Percentiles rank a stretch among this genome's conserved stretches.
These are phyloP conservation scores for Schizosaccharomyces versatilis DNA, from an alignment of 1,139 yeast genomes.

Conservation along the genomic window DNA sequence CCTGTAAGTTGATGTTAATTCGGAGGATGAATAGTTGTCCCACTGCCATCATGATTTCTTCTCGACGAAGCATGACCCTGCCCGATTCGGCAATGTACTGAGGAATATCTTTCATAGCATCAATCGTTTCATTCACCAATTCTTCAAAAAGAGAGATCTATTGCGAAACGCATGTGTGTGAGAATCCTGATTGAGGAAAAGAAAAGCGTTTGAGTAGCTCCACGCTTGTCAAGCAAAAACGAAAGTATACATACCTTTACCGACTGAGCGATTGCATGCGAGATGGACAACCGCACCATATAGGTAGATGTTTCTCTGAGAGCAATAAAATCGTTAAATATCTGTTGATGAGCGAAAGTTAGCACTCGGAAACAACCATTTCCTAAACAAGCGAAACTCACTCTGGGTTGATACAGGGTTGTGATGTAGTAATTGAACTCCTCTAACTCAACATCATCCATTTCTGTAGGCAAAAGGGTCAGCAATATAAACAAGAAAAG, in stretches of 20 bases:
- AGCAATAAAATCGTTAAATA: constrained; percentile 84
- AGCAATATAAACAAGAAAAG: too few species aligned
- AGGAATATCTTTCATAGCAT: constrained; percentile 90
- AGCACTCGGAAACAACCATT: neutral
- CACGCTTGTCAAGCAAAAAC: constrained; percentile 5
- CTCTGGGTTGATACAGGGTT: constrained; percentile 72
- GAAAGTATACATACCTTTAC: constrained; percentile 28
- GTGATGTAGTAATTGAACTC: constrained; percentile 89
- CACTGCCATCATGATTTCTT: constrained; percentile 85
- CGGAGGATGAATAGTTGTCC: constrained; percentile 84
- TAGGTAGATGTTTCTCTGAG: constrained; percentile 75
- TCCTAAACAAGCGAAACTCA: neutral
- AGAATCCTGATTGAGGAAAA: too few species aligned
- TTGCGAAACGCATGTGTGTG: neutral
- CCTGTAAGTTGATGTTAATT: constrained; percentile 66
- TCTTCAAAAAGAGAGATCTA: constrained; percentile 74
- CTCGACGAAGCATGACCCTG: constrained; percentile 80
- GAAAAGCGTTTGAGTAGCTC: neutral
- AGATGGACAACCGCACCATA: constrained; percentile 70
- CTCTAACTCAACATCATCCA: constrained; percentile 60
- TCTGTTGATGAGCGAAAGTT: constrained; percentile 16
- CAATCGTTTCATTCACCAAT: constrained; percentile 83
- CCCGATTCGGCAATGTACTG: constrained; percentile 88
- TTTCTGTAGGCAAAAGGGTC: neutral
- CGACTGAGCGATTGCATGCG: constrained; percentile 93